A percentile compares a stretch with the other conserved stretches of the same genome.
Evolutionary conservation across 1,284 basidiomycete species (phyloP).

Genomic region (Amylostereum chailletii): DNA sequence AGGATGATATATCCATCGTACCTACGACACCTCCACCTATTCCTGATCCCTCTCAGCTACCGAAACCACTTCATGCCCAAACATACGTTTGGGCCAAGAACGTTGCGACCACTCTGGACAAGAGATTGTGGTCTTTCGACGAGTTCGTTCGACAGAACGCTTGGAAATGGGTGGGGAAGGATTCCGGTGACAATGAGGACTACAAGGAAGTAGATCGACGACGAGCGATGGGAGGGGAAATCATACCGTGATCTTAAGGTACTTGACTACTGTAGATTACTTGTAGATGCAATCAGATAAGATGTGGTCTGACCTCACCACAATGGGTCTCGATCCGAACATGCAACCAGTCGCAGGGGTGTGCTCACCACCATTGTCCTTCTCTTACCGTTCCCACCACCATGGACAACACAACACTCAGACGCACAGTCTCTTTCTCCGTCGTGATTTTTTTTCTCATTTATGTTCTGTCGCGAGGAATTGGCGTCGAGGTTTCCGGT

Average conservation of each 20-base stretch:
- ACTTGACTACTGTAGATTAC: too few relatives aligned
- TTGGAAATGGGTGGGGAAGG: slow-evolving; percentile 59
- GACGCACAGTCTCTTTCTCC: slow-evolving; percentile 13
- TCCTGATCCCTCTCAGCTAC: slow-evolving; percentile 26
- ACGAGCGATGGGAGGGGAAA: not conserved
- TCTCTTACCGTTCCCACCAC: too few relatives aligned
- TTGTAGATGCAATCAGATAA: too few relatives aligned
- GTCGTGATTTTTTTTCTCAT: slow-evolving; percentile 32
- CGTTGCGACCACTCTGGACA: slow-evolving; percentile 36
- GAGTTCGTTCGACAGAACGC: slow-evolving; percentile 63
- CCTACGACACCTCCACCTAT: slow-evolving; percentile 33
- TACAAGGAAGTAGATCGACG: slow-evolving; percentile 37
- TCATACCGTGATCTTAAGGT: too few relatives aligned
- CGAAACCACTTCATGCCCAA: slow-evolving; percentile 35
- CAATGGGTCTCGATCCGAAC: too few relatives aligned
- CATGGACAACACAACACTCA: not conserved
- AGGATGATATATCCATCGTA: slow-evolving; percentile 24
- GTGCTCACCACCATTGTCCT: too few relatives aligned
- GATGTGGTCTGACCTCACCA: too few relatives aligned
- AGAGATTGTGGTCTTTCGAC: slow-evolving; percentile 68
- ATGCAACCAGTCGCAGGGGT: too few relatives aligned
- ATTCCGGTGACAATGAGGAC: slow-evolving; percentile 22
- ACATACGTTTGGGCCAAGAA: slow-evolving; percentile 64
- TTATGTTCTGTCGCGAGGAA: slow-evolving; percentile 28
- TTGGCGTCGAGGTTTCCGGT: slow-evolving; percentile 9